phyloP scores from a whole-genome alignment of 441 rosid species.

The Corymbia citriodora region DNA sequence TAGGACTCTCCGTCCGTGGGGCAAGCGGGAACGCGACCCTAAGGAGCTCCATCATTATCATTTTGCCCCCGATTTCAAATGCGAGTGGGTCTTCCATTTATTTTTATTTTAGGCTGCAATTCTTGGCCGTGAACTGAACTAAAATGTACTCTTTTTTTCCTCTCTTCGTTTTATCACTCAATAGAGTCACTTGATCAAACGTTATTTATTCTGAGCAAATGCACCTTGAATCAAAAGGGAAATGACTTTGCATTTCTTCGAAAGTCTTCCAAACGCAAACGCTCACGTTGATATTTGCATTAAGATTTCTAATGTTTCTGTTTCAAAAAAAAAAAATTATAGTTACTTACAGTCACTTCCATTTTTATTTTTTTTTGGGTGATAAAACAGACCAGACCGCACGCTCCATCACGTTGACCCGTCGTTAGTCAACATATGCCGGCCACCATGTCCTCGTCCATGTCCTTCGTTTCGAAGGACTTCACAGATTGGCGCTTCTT shows the following conservation, averaged over 20 bases:
- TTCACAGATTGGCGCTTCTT: neutral
- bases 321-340: neutral
- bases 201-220: too few relatives aligned
- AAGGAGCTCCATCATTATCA: neutral
- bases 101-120: neutral
- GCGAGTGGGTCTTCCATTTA: neutral
- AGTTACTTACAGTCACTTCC: too few relatives aligned
- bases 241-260: neutral
- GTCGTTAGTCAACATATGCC: rapidly evolving
- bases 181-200: too few relatives aligned
- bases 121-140: neutral
- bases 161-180: neutral
- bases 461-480: neutral
- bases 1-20: neutral
- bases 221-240: too few relatives aligned
- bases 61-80: neutral
- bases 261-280: neutral
- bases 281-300: neutral
- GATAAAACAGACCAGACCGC: too few relatives aligned
- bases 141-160: neutral
- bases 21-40: neutral
- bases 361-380: too few relatives aligned
- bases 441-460: neutral
- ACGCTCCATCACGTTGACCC: too few relatives aligned
- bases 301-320: neutral